Evolutionary conservation across 2,329 filamentous ascomycete species (phyloP).

Genomic region (Neopestalotiopsis rosae): DNA sequence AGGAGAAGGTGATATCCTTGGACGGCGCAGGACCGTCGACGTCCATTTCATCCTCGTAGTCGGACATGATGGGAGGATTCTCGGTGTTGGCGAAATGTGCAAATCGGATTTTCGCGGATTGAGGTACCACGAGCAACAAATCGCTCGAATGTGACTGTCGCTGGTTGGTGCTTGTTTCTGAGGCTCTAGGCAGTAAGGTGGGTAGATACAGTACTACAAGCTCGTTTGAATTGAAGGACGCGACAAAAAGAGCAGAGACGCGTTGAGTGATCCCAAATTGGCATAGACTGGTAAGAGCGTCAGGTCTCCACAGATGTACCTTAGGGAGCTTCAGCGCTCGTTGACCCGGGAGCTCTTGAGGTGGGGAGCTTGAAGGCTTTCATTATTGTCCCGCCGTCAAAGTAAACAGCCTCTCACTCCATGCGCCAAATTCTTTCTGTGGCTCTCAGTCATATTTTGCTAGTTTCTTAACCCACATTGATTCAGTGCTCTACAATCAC

Average conservation of each 20-base stretch:
- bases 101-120: neutral
- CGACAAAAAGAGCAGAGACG: slow-evolving; percentile 2
- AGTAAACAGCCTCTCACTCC: no score
- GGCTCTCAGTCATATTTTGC: no score
- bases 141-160: neutral
- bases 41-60: slow-evolving; percentile 67
- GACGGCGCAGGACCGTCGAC: slow-evolving; percentile 55
- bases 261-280: slow-evolving; percentile 8
- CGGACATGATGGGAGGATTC: slow-evolving; percentile 52
- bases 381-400: no score
- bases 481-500: no score
- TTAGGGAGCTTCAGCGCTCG: neutral
- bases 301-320: neutral
- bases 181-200: neutral
- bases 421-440: no score
- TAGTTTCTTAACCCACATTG: no score
- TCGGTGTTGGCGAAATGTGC: neutral
- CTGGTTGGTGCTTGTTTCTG: neutral
- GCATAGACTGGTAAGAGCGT: neutral
- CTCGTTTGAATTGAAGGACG: neutral
- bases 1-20: slow-evolving; percentile 69
- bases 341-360: no score
- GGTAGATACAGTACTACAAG: neutral
- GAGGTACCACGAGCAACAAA: no score
- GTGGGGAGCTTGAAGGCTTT: no score